phyloP scores from a whole-genome alignment of 345 rosid species.

The Rubroshorea leprosula region DNA sequence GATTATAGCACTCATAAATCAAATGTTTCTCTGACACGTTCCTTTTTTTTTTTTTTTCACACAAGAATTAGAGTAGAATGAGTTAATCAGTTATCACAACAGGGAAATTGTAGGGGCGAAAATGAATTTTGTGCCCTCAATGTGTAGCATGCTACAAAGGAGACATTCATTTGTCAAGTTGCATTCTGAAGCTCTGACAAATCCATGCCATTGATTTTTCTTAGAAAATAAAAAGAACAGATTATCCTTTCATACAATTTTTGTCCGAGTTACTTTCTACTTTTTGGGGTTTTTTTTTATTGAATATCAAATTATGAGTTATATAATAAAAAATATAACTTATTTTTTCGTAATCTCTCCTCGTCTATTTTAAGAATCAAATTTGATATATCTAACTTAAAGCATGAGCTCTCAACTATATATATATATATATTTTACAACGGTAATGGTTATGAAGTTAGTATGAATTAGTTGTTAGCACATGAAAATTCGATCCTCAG shows the following conservation, averaged over 20 bases:
- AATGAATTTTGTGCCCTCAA: constrained; percentile 4
- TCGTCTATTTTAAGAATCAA: too few species aligned
- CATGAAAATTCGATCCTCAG: too few species aligned
- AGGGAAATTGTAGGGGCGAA: constrained; percentile 21
- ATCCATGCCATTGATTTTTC: constrained; percentile 20
- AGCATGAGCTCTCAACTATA: too few species aligned
- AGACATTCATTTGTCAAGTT: constrained; percentile 19
- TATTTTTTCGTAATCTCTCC: too few species aligned
- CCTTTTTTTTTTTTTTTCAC: neutral
- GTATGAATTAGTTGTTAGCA: too few species aligned
- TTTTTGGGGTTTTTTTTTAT: neutral
- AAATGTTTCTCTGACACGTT: constrained; percentile 8
- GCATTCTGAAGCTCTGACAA: constrained; percentile 9
- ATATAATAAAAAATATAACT: too few species aligned
- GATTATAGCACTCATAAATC: constrained; percentile 32
- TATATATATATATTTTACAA: too few species aligned
- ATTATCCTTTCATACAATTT: neutral
- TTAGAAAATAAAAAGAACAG: constrained; percentile 13
- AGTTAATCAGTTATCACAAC: constrained; percentile 11
- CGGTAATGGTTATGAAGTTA: too few species aligned
- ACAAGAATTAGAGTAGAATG: constrained; percentile 20
- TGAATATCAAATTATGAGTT: too few species aligned
- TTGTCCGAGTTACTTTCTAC: neutral
- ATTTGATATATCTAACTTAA: too few species aligned
- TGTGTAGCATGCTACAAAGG: constrained; percentile 3